Base-by-base conservation (phyloP, 495 filamentous ascomycete genomes). In the Penicillium silybi region DNA sequence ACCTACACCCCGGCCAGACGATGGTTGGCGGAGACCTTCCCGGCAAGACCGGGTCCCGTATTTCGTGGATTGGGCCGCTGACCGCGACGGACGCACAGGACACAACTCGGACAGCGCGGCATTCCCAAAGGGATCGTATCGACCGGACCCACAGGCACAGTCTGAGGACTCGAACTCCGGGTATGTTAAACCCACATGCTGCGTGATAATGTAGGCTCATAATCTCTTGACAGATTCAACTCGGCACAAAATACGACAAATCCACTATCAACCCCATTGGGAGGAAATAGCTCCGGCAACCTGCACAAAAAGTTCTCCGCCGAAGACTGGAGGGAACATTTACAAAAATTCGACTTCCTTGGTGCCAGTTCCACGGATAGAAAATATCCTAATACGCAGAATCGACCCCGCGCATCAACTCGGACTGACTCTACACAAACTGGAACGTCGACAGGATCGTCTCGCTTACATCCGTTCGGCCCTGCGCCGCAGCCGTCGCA, bases 271-370 rank as follows among this genome's bases (percentile, higher is more conserved):
- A 42, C 58, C 10, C 44, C 54, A 17, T 68, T 63, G 23, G 69
- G 60, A 23, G 82, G 79, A 45, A 79, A 75, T 42, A 90, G 85
- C 61, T 75, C 84, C 27, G 87, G 90, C 58, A 83, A 85, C 54
- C 85, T 96, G 66, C 88, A 88, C 58, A 90, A 85, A 26, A 84
- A 79, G 42, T 89, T 88, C 61, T 81, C 80, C 10, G 77, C 83
- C 0, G 70, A 74, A 20, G 78, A 82, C 27, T 86, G 82, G 82
- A 66, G 73, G 35, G 78, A 75, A 19, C 81, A 75, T 50, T 79
- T 87, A 38, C 67, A 72, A 11, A 44, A 50, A 2, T 61, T 72
- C 19, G 78, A 80, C 29, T 80, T 79, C 59, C 80, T 86, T 56
- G 72, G 69, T 19, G 66, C 73, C 18, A 59, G 62, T 41, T 42